Conservation (phyloP, 768 basidiomycete species). For the Lyophyllum semitale region DNA sequence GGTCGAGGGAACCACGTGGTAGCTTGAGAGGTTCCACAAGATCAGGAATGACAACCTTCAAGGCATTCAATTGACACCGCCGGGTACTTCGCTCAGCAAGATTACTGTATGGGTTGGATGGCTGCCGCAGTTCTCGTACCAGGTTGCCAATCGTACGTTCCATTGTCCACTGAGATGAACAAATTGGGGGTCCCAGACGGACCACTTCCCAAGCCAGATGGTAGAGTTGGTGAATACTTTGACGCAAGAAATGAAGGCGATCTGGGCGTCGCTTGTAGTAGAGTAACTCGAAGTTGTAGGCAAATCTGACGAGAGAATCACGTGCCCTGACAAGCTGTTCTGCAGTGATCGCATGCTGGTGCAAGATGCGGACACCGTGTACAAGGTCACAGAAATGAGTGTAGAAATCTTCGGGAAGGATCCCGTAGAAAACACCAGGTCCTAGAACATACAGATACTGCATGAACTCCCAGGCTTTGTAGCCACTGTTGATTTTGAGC, state of each 20-base stretch:
- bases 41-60: constrained; percentile 11
- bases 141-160: constrained; percentile 15
- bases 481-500: constrained; percentile 36
- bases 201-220: constrained; percentile 28
- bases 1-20: constrained; percentile 1
- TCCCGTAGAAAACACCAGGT: constrained; percentile 6
- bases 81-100: constrained; percentile 2
- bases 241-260: constrained; percentile 34
- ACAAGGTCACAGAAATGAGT: constrained; percentile 8
- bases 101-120: constrained; percentile 17
- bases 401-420: constrained; percentile 5
- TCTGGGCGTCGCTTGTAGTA: constrained; percentile 28
- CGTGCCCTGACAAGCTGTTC: not conserved
- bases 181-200: constrained; percentile 21
- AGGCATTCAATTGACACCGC: constrained; percentile 4
- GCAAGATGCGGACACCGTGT: constrained; percentile 1
- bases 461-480: constrained; percentile 26
- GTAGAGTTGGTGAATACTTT: constrained; percentile 29
- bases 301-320: constrained; percentile 24
- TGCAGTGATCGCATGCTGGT: not conserved
- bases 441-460: constrained; percentile 13
- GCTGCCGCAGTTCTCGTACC: constrained; percentile 9
- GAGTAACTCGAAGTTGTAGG: constrained; percentile 33
- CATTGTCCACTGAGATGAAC: constrained; percentile 18
- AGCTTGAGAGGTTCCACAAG: not conserved